phyloP scores from a whole-genome alignment of 2,329 filamentous ascomycete species.

The Calonectria hongkongensis region DNA sequence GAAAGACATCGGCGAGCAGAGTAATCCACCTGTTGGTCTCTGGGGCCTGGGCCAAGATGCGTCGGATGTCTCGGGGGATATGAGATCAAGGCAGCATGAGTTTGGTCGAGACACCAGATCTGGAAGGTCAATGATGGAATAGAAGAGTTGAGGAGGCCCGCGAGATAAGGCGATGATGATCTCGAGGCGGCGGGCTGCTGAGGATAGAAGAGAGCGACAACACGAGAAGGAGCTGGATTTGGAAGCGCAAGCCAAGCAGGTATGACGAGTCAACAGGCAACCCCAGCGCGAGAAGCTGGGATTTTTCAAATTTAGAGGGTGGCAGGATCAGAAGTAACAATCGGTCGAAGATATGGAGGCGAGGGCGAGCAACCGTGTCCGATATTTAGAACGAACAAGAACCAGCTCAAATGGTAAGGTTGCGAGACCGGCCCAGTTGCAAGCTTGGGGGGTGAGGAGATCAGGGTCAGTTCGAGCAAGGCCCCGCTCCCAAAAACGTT shows the following conservation, averaged over 20 bases:
- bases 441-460: conserved; percentile 48
- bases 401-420: conserved; percentile 49
- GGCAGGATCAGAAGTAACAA: not conserved
- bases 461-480: conserved; percentile 46
- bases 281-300: not conserved
- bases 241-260: not conserved
- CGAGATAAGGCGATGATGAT: not conserved
- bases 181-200: not conserved
- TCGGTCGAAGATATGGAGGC: conserved; percentile 16
- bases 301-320: conserved; percentile 5
- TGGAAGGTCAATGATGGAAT: not conserved
- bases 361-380: conserved; percentile 41
- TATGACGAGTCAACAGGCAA: conserved; percentile 4
- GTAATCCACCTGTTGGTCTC: conserved; percentile 15
- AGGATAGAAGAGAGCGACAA: conserved; percentile 7
- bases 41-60: conserved; percentile 5
- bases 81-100: conserved; percentile 18
- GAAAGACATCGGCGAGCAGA: conserved; percentile 37
- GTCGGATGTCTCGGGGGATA: conserved; percentile 36
- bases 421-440: conserved; percentile 49
- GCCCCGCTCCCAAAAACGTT: conserved; percentile 54
- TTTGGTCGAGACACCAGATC: conserved; percentile 1
- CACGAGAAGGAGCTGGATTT: conserved; percentile 6
- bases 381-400: conserved; percentile 44
- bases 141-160: not conserved